These are phyloP conservation scores for Wakefieldia striispora DNA, from an alignment of 768 basidiomycete species.

Conservation along the genomic window DNA sequence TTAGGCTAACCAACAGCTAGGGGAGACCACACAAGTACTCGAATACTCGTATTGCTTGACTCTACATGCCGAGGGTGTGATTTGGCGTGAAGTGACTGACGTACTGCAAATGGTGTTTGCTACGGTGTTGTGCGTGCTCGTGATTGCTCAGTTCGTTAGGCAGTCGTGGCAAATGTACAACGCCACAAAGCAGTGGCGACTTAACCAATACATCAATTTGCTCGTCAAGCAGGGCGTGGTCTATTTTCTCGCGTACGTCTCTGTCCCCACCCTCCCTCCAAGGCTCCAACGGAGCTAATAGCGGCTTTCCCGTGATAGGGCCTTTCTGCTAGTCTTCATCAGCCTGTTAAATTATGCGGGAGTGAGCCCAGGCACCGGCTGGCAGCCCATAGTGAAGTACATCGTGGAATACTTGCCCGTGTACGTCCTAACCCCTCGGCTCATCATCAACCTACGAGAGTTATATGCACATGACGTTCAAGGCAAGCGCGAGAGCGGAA, in stretches of 20 bases:
- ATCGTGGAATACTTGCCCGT: background rate
- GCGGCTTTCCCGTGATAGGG: no score
- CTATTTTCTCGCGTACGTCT: conserved; percentile 1
- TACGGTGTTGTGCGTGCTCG: background rate
- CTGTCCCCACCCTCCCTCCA: no score
- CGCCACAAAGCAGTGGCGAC: background rate
- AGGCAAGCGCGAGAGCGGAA: background rate
- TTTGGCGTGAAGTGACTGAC: background rate
- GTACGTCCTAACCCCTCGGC: background rate
- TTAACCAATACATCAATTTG: background rate
- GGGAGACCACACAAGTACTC: no score
- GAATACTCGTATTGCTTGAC: no score
- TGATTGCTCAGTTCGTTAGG: background rate
- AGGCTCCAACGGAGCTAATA: no score
- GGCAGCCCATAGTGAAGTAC: background rate
- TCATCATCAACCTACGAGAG: conserved; percentile 1
- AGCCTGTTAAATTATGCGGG: background rate
- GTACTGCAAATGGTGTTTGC: background rate
- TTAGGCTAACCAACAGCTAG: no score
- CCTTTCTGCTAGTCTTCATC: background rate
- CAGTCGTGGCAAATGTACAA: background rate
- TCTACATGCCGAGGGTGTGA: accelerated
- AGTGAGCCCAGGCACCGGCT: background rate
- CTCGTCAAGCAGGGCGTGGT: background rate
- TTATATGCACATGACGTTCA: background rate